phyloP scores from a whole-genome alignment of 306 rosid species.

The Calophaca sinica region DNA sequence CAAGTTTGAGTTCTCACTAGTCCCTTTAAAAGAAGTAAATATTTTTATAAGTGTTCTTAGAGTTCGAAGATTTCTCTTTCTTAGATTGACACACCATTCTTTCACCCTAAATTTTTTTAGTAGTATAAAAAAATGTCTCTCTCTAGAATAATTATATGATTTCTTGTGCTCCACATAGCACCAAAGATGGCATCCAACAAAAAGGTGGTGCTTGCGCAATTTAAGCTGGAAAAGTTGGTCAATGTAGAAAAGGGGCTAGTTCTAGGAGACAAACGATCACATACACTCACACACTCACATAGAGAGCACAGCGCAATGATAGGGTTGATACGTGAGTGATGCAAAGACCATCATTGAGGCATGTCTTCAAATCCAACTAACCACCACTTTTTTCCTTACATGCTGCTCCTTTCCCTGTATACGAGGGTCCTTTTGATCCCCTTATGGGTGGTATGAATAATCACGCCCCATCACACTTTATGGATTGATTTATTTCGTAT shows the following conservation, averaged over 20 bases:
- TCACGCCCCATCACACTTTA: constrained; percentile 31
- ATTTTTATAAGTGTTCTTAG: no score
- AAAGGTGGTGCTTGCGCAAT: constrained; percentile 52
- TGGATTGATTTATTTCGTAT: not conserved
- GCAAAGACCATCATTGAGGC: constrained; percentile 39
- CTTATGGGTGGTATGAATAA: constrained; percentile 51
- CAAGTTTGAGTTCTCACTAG: no score
- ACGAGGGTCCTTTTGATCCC: constrained; percentile 58
- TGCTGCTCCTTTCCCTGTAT: constrained; percentile 49
- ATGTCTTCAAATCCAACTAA: constrained; percentile 46
- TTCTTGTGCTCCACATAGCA: not conserved
- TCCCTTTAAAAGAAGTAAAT: no score
- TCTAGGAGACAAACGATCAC: constrained; percentile 35
- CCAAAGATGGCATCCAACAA: constrained; percentile 16
- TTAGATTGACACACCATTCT: no score
- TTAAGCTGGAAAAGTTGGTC: constrained; percentile 51
- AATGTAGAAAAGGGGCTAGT: constrained; percentile 13
- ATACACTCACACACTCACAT: not conserved
- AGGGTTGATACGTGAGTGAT: constrained; percentile 48
- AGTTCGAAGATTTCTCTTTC: no score
- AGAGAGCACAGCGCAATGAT: constrained; percentile 41
- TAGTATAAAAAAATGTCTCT: no score
- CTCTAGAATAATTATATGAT: no score
- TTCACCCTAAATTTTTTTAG: no score
- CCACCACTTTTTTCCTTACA: constrained; percentile 45